Percentiles rank a stretch among this genome's conserved stretches.
phyloP scores from a whole-genome alignment of 1,284 basidiomycete genomes.

The Salmacisia buchloeana region DNA sequence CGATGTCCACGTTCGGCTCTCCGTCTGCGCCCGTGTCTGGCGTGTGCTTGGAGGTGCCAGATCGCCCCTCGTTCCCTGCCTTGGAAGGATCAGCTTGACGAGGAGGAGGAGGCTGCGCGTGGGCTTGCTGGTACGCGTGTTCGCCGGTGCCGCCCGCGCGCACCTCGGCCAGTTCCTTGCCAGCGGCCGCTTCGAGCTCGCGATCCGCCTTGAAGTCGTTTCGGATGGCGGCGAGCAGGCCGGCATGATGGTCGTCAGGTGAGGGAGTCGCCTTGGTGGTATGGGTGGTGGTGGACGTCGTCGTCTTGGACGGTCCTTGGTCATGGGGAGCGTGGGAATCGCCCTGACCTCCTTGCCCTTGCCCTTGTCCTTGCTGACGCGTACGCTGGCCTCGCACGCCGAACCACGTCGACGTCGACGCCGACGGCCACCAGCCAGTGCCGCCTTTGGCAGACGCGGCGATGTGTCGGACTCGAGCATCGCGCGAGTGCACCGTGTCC shows the following conservation, averaged over 20 bases:
- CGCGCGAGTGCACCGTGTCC: background rate
- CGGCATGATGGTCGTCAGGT: background rate
- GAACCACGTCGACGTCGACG: background rate
- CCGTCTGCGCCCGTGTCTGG: background rate
- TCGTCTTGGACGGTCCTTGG: background rate
- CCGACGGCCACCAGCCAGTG: background rate
- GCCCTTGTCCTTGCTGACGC: too few relatives aligned
- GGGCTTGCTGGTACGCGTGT: background rate
- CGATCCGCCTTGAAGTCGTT: background rate
- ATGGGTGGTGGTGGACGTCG: background rate
- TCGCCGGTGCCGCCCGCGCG: background rate
- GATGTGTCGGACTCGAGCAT: background rate
- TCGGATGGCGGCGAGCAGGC: constrained; percentile 1
- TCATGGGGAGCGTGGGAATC: too few relatives aligned
- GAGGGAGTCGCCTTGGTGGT: background rate
- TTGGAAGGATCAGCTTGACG: background rate
- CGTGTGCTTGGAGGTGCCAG: background rate
- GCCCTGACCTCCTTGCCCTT: too few relatives aligned
- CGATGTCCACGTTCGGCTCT: too few relatives aligned
- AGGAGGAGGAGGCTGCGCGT: background rate
- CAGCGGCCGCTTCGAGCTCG: background rate
- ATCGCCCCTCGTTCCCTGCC: background rate
- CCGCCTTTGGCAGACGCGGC: background rate
- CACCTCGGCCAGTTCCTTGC: background rate
- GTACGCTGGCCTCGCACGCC: too few relatives aligned